Percentiles rank a stretch among this genome's conserved stretches.
Evolutionary conservation across 2,329 filamentous ascomycete species (phyloP).

Genomic region (Aspergillus puulaauensis): DNA sequence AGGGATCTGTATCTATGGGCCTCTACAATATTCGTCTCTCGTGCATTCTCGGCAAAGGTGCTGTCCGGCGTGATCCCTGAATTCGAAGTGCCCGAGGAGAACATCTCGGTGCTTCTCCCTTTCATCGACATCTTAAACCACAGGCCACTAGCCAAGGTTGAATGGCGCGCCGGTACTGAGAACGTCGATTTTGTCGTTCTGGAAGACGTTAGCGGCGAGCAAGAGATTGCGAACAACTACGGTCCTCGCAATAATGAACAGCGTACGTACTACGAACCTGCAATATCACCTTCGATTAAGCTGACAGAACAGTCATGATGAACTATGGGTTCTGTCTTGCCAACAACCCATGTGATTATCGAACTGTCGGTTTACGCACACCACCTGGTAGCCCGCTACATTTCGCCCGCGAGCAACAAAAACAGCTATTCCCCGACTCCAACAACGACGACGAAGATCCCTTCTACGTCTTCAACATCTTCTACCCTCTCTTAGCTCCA

Average conservation of each 20-base stretch:
- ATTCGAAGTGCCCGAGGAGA: conserved; percentile 50
- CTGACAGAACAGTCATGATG: conserved; percentile 38
- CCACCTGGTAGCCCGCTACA: conserved; percentile 40
- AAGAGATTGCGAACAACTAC: conserved; percentile 68
- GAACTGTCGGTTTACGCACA: conserved; percentile 40
- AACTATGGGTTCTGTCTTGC: conserved; percentile 48
- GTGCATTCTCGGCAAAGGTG: conserved; percentile 46
- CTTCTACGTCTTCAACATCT: conserved; percentile 47
- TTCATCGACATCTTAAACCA: conserved; percentile 74
- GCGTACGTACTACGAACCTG: conserved; percentile 29
- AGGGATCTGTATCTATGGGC: conserved; percentile 50
- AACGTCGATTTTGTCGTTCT: conserved; percentile 45
- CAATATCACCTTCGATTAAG: background rate
- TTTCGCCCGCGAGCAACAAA: conserved; percentile 34
- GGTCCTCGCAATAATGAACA: conserved; percentile 74
- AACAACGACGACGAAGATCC: conserved; percentile 33
- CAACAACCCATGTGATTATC: conserved; percentile 46
- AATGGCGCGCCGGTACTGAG: conserved; percentile 54
- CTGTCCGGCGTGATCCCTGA: conserved; percentile 36
- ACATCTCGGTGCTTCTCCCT: conserved; percentile 68
- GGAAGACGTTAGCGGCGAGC: conserved; percentile 50
- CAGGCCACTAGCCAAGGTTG: conserved; percentile 57
- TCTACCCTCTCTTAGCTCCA: conserved; percentile 40
- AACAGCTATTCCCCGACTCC: conserved; percentile 33
- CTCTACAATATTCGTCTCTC: conserved; percentile 44